A percentile compares a stretch with the other conserved stretches of the same genome.
phyloP scores from a whole-genome alignment of 1,284 basidiomycete genomes.

The Phlebopus sp. region DNA sequence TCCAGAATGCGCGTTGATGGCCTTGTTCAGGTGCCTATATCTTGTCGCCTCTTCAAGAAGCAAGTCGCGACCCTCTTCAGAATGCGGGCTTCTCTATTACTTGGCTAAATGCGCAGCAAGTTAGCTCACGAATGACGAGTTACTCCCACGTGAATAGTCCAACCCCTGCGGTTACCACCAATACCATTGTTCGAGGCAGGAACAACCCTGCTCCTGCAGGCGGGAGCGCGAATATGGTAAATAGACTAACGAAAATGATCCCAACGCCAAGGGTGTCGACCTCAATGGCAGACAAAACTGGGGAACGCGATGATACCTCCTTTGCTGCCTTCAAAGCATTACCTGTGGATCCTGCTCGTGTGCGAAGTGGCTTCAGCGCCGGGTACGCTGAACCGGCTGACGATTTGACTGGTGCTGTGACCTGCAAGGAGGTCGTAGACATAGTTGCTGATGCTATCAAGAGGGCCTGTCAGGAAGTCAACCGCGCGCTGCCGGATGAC shows the following conservation, averaged over 20 bases:
- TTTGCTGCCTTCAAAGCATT: slow-evolving; percentile 78
- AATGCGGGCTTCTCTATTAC: slow-evolving; percentile 83
- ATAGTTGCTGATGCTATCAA: slow-evolving; percentile 69
- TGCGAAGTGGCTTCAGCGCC: slow-evolving; percentile 45
- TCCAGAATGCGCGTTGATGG: slow-evolving; percentile 1
- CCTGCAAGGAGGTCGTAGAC: slow-evolving; percentile 75
- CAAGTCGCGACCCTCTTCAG: slow-evolving; percentile 79
- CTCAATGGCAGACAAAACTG: slow-evolving; percentile 20
- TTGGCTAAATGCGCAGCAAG: slow-evolving; percentile 67
- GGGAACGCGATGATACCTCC: slow-evolving; percentile 32
- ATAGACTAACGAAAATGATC: slow-evolving; percentile 9
- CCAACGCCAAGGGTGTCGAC: slow-evolving; percentile 26
- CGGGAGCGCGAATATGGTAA: slow-evolving; percentile 21
- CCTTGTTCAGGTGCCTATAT: slow-evolving; percentile 77
- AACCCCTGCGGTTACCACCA: slow-evolving; percentile 27
- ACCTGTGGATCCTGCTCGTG: slow-evolving; percentile 62
- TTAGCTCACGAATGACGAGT: slow-evolving; percentile 70
- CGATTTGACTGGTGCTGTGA: slow-evolving; percentile 57
- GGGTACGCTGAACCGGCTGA: slow-evolving; percentile 58
- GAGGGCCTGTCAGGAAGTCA: slow-evolving; percentile 65
- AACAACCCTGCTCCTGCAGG: slow-evolving; percentile 2
- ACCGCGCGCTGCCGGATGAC: slow-evolving; percentile 39
- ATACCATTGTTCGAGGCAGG: slow-evolving; percentile 17
- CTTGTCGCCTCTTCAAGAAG: slow-evolving; percentile 85
- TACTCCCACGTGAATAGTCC: slow-evolving; percentile 79